Evolutionary conservation across 2,329 filamentous ascomycete species (phyloP).

Genomic region (Colletotrichum sp.): DNA sequence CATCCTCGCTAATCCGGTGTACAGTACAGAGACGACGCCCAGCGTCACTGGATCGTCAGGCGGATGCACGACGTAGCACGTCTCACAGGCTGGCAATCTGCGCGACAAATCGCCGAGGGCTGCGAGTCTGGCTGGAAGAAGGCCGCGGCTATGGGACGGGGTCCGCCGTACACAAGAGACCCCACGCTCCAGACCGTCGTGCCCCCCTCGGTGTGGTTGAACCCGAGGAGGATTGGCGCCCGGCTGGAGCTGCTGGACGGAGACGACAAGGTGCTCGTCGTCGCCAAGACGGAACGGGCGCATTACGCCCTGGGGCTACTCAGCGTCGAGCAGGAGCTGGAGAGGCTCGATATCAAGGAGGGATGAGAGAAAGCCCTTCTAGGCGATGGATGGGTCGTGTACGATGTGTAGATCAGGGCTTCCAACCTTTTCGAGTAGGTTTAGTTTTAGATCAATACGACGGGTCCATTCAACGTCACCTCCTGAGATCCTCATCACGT

Average conservation of each 20-base stretch:
- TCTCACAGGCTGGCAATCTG: slow-evolving; percentile 87
- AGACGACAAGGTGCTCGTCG: slow-evolving; percentile 55
- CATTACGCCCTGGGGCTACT: slow-evolving; percentile 82
- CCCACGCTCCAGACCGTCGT: slow-evolving; percentile 41
- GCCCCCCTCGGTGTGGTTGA: slow-evolving; percentile 51
- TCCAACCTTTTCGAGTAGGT: background rate
- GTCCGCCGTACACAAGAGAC: slow-evolving; percentile 72
- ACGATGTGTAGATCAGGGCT: background rate
- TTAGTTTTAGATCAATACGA: background rate
- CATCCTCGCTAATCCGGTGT: slow-evolving; percentile 15
- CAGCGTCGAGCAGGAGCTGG: slow-evolving; percentile 78
- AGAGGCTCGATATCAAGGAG: slow-evolving; percentile 62
- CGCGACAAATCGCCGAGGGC: slow-evolving; percentile 79
- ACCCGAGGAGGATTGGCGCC: slow-evolving; percentile 55
- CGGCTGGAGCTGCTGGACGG: slow-evolving; percentile 53
- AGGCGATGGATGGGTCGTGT: background rate
- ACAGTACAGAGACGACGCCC: slow-evolving; percentile 73
- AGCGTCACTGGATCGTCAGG: slow-evolving; percentile 79
- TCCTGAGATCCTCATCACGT: slow-evolving; percentile 1
- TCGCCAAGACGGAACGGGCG: slow-evolving; percentile 67
- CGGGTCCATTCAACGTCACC: background rate
- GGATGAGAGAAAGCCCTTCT: background rate
- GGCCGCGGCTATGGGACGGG: slow-evolving; percentile 73
- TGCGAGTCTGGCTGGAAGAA: slow-evolving; percentile 87
- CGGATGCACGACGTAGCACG: slow-evolving; percentile 77